Evolutionary conservation across 2,329 filamentous ascomycete species (phyloP), one percentile per base, ranked within the genome.

Genomic region (Fusarium odoratissimum): DNA sequence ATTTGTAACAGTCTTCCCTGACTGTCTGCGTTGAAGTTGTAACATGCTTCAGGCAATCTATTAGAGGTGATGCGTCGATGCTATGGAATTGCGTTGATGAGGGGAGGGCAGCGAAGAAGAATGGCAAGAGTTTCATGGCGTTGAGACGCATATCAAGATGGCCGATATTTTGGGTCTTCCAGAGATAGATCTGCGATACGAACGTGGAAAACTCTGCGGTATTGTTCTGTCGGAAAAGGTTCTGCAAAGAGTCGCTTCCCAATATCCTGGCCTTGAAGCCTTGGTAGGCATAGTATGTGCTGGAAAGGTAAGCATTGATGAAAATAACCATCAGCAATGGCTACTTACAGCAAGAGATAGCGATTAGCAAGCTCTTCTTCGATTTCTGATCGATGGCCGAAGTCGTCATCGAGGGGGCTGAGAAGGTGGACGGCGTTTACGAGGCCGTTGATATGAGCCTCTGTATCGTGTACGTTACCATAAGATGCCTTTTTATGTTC

Each of bases 301-400:
- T 76, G 4, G 6, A 0, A 52, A 6, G 3, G 12, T 76, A 6
- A 76, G 69, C 7, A 17, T 13, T 1, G 5, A 10, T 19, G 12
- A 3, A 11, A 0, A 13, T 23, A 33, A 6, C 8, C 13, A n/a
- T 4, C 1, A 5, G 5, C 2, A 7, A 12, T 9, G 1, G 8
- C 14, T 6, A 48, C 73, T 49, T 13, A 77, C 75, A 76, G 17
- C 8, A 77, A 55, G 1, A 77, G 46, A 46, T 76, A 77, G 2
- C 75, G 66, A 17, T 76, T 71, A 0, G 71, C 65, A 8, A 77
- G 65, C n/a, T 77, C 75, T 5, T 77, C 68, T 2, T 75, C 72
- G 1, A 74, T 30, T 3, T 40, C 44, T 0, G 14, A 3, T 13
- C 44, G 55, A 3, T 35, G 35, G 0, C 42, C 5, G 6, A 72